Evolutionary conservation across 805 yeast genomes (phyloP).

Genomic region (Kockiozyma suomiensis): DNA sequence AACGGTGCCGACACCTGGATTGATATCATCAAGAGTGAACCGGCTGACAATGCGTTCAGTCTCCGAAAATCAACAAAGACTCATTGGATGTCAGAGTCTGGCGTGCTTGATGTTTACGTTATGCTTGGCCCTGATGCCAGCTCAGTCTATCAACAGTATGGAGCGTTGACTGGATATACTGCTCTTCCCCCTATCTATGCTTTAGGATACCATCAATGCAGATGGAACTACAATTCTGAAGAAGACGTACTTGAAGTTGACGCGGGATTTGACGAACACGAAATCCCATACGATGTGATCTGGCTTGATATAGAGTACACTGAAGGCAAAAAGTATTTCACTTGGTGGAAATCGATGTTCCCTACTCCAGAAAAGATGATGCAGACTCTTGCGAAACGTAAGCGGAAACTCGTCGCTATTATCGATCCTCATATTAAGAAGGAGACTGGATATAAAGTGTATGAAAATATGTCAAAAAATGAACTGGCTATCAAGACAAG

Average conservation of each 20-base stretch:
- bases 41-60: constrained; percentile 29
- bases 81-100: constrained; percentile 95
- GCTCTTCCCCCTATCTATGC: constrained; percentile 75
- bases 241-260: constrained; percentile 77
- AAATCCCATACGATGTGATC: constrained; percentile 84
- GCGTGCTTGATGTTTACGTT: constrained; percentile 73
- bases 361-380: constrained; percentile 76
- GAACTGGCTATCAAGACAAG: constrained; percentile 53
- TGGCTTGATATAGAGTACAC: constrained; percentile 97
- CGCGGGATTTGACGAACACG: constrained; percentile 66
- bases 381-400: constrained; percentile 62
- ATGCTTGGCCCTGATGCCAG: constrained; percentile 63
- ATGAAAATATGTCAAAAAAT: constrained; percentile 52
- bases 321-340: constrained; percentile 81
- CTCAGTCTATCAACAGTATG: constrained; percentile 60
- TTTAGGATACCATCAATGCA: constrained; percentile 90
- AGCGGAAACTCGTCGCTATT: constrained; percentile 78
- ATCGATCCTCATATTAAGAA: constrained; percentile 90
- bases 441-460: constrained; percentile 58
- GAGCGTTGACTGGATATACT: constrained; percentile 71
- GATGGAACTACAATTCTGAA: constrained; percentile 96
- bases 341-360: constrained; percentile 79
- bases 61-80: constrained; percentile 47
- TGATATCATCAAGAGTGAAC: constrained; percentile 54
- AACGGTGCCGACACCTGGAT: constrained; percentile 92